A percentile compares a stretch with the other conserved stretches of the same genome.
Conservation (phyloP, 352 stramenopile genomes). For the Peronospora farinosa region DNA sequence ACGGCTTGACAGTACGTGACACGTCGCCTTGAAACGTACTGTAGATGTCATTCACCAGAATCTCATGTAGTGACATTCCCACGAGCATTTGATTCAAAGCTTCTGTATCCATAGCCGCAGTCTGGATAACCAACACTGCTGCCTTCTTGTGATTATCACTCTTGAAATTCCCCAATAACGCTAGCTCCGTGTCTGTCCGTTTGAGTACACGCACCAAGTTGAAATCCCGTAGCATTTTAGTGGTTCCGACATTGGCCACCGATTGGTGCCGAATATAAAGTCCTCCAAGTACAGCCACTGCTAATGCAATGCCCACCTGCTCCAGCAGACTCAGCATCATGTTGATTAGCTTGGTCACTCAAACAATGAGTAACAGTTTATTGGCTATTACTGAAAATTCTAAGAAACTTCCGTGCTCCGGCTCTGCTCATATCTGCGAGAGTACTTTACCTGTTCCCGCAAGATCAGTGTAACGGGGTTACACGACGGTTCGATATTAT, state of each 20-base stretch:
- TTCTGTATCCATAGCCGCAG: conserved; percentile 45
- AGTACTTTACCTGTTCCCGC: too few species aligned
- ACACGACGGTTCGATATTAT: too few species aligned
- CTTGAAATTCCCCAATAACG: conserved; percentile 64
- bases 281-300: conserved; percentile 25
- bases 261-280: conserved; percentile 30
- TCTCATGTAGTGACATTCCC: conserved; percentile 59
- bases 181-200: conserved; percentile 52
- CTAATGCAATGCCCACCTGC: conserved; percentile 26
- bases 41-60: conserved; percentile 81
- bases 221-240: conserved; percentile 49
- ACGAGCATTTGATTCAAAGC: conserved; percentile 38
- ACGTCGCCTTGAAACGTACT: conserved; percentile 69
- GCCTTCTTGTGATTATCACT: conserved; percentile 51
- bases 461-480: too few species aligned
- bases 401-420: too few species aligned
- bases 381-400: conserved; percentile 8
- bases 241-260: conserved; percentile 21
- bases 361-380: conserved; percentile 1
- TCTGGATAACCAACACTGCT: conserved; percentile 66
- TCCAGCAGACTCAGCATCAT: conserved; percentile 9
- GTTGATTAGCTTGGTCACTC: conserved; percentile 9
- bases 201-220: conserved; percentile 62
- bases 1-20: conserved; percentile 57
- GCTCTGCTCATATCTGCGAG: too few species aligned